Evolutionary conservation across 805 yeast species (phyloP).

Genomic region (Ogataea minuta): DNA sequence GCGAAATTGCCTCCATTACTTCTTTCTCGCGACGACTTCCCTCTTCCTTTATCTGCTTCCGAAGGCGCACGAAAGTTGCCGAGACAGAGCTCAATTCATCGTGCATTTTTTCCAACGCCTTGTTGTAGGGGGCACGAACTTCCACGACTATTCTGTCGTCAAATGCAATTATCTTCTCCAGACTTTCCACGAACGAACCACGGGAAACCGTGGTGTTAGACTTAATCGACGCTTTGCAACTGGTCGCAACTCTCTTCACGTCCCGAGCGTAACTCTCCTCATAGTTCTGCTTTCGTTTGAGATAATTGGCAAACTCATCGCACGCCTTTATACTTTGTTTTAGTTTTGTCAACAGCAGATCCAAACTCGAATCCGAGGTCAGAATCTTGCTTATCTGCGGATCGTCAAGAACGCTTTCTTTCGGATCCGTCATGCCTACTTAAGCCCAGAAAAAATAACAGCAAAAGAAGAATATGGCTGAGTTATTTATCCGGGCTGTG

Average conservation of each 20-base stretch:
- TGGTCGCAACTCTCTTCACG: conserved; percentile 64
- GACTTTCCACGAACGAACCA: conserved; percentile 56
- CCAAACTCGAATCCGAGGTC: conserved; percentile 74
- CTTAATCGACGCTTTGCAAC: conserved; percentile 33
- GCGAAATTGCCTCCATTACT: conserved; percentile 73
- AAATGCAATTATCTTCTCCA: conserved; percentile 67
- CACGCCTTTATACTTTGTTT: conserved; percentile 80
- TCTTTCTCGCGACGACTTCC: conserved; percentile 81
- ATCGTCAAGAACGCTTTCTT: conserved; percentile 28
- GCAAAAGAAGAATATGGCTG: conserved; percentile 3
- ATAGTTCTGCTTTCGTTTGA: conserved; percentile 71
- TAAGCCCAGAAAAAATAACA: conserved; percentile 11
- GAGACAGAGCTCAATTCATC: conserved; percentile 78
- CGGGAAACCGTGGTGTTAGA: conserved; percentile 40
- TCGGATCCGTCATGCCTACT: neutral
- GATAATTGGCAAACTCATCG: conserved; percentile 78
- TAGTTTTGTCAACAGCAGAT: conserved; percentile 64
- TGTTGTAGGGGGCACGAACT: conserved; percentile 74
- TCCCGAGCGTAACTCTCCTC: conserved; percentile 80
- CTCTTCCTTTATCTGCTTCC: conserved; percentile 80
- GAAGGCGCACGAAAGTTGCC: conserved; percentile 62
- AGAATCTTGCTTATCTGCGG: conserved; percentile 52
- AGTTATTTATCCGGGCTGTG: too few relatives aligned
- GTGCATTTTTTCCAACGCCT: conserved; percentile 78
- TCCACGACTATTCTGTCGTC: conserved; percentile 69